Evolutionary conservation across 2,329 filamentous ascomycete genomes (phyloP).

Genomic region (Trichoderma koningii): DNA sequence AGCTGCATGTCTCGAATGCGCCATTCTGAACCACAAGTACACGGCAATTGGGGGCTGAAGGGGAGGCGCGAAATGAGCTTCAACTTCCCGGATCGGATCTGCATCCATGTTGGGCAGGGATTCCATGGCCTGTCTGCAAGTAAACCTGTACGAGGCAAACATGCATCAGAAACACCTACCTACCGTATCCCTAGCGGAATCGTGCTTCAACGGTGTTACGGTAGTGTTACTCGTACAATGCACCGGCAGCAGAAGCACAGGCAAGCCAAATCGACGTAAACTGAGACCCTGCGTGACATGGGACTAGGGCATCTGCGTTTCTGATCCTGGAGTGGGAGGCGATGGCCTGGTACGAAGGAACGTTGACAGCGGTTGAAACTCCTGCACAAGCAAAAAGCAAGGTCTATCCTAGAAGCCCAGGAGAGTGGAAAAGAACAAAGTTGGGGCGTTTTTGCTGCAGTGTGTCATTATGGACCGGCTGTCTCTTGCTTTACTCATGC

Average conservation of each 20-base stretch:
- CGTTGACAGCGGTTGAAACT: no score
- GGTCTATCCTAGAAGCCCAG: no score
- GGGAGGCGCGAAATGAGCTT: slow-evolving; percentile 12
- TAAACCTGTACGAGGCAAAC: not conserved
- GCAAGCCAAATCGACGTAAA: no score
- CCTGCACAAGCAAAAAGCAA: no score
- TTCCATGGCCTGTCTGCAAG: not conserved
- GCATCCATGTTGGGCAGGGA: not conserved
- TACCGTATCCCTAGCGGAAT: no score
- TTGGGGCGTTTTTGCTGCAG: not conserved
- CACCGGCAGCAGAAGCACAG: no score
- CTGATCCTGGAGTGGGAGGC: no score
- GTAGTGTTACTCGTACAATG: no score
- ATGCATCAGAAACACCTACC: not conserved
- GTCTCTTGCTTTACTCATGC: not conserved
- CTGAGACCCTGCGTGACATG: no score
- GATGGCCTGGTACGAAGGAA: no score
- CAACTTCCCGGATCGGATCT: slow-evolving; percentile 15
- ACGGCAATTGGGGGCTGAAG: slow-evolving; percentile 14
- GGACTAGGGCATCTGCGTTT: no score
- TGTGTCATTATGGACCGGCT: not conserved
- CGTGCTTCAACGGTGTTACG: no score
- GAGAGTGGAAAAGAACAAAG: not conserved
- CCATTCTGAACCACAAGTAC: not conserved
- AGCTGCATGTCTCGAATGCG: slow-evolving; percentile 11